Percentiles rank a stretch among this genome's conserved stretches.
Evolutionary conservation across 1,139 yeast genomes (phyloP).

Genomic region (Geotrichum candidum): DNA sequence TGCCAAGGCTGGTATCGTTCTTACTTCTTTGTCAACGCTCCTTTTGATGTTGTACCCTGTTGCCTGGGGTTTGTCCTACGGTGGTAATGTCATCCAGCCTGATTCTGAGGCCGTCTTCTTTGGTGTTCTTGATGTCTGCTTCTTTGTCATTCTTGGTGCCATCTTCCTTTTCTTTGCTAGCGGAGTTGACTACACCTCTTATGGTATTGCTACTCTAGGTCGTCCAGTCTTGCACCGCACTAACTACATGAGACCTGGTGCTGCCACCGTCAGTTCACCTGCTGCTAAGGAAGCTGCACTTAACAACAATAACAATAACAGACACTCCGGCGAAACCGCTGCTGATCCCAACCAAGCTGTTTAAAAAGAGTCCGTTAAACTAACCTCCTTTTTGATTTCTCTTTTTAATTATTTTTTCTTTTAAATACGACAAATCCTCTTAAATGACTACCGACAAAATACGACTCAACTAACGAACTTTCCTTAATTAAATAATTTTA

Average conservation of each 20-base stretch:
- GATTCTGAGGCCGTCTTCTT: slow-evolving; percentile 63
- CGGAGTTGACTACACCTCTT: slow-evolving; percentile 21
- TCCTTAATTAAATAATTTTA: background rate
- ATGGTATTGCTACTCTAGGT: slow-evolving; percentile 22
- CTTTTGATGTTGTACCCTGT: slow-evolving; percentile 46
- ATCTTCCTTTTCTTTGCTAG: slow-evolving; percentile 23
- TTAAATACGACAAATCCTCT: background rate
- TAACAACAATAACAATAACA: slow-evolving; percentile 2
- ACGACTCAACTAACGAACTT: background rate
- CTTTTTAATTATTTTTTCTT: background rate
- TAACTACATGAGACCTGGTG: slow-evolving; percentile 3
- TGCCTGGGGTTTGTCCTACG: slow-evolving; percentile 59
- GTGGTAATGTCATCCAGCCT: slow-evolving; percentile 61
- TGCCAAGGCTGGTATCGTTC: slow-evolving; percentile 15
- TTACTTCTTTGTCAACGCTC: slow-evolving; percentile 22
- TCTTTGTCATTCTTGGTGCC: slow-evolving; percentile 37
- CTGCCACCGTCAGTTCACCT: background rate
- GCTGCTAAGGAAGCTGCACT: background rate
- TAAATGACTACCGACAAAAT: background rate
- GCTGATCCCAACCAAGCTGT: background rate
- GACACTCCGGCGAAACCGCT: slow-evolving; percentile 7
- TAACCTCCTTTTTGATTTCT: background rate
- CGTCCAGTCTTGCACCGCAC: slow-evolving; percentile 23
- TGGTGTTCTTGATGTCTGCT: slow-evolving; percentile 52
- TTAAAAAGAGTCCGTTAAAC: background rate